Evolutionary conservation across 768 basidiomycete species (phyloP).

Genomic region (Gloeophyllum trabeum): DNA sequence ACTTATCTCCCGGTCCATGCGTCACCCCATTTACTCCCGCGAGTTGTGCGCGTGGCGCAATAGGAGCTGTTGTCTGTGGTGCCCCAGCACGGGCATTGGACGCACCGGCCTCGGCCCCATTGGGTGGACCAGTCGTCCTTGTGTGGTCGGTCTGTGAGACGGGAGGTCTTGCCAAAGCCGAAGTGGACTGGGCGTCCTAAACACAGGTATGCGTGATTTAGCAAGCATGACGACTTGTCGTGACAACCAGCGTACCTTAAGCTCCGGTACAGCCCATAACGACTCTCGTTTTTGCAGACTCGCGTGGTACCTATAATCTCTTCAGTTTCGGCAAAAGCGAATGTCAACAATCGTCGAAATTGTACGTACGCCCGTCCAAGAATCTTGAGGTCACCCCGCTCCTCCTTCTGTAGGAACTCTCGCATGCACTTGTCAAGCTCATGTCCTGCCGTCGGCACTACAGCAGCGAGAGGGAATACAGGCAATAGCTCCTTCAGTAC

Average conservation of each 20-base stretch:
- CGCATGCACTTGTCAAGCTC: conserved; percentile 52
- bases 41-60: conserved; percentile 49
- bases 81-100: conserved; percentile 16
- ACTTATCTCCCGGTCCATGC: conserved; percentile 16
- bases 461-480: conserved; percentile 70
- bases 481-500: conserved; percentile 86
- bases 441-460: conserved; percentile 38
- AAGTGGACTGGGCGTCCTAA: conserved; percentile 14
- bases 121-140: neutral
- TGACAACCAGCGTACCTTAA: conserved; percentile 19
- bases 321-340: conserved; percentile 4
- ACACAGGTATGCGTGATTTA: conserved; percentile 1
- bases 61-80: conserved; percentile 34
- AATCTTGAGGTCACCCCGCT: conserved; percentile 77
- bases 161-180: neutral
- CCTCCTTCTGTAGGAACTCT: conserved; percentile 60
- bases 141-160: neutral
- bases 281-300: conserved; percentile 65
- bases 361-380: conserved; percentile 58
- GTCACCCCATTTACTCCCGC: conserved; percentile 15
- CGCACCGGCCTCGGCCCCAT: neutral
- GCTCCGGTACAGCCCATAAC: conserved; percentile 28
- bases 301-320: conserved; percentile 47
- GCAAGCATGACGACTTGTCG: neutral
- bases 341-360: neutral